Evolutionary conservation across 805 yeast species (phyloP), one percentile per base, ranked within the genome.

Genomic region (Starmerella asiatica): DNA sequence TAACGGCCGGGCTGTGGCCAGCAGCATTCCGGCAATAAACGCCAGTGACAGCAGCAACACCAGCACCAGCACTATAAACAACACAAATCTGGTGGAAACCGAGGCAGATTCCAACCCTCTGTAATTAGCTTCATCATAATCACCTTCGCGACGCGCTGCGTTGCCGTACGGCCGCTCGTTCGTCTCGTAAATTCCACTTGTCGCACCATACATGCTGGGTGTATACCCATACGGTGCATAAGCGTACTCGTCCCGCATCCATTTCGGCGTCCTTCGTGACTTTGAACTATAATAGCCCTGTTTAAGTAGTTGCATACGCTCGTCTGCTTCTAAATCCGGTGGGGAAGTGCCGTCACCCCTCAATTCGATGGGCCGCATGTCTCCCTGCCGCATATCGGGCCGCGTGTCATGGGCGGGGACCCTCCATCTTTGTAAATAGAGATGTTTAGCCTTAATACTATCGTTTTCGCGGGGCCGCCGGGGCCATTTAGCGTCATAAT

Each of bases 1-100:
- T 39, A 88, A 62, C 42, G 88, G 95, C 50, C 83, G 84, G 16
- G 84, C 77, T 1, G 94, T 76, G 0, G 95, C 95, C 31, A 86
- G 62, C 2, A 85, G 61, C 54, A 86, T 82, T 0, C 97, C 97
- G 52, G 78, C 66, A 4, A 80, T 64, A 53, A 88, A 84, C 1
- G 94, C 94, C 23, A 79, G 34, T 4, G 47, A 50, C 29, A 60
- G 46, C 18, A 58, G 42, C 29, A 49, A 37, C 29, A 58, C 43
- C 52, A 30, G 45, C n/a, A 49, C 38, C 11, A 60, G 37, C 30
- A 32, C 32, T 9, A 21, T 29, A 29, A 32, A 32, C 12, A 46
- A 28, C n/a, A 36, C n/a, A 18, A 43, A 15, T 8, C 41, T 21
- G 21, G 40, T 40, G 16, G 43, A 5, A 17, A 38, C 16, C 16